Evolutionary conservation across 2,329 filamentous ascomycete species (phyloP).

Genomic region (Clonostachys solani): DNA sequence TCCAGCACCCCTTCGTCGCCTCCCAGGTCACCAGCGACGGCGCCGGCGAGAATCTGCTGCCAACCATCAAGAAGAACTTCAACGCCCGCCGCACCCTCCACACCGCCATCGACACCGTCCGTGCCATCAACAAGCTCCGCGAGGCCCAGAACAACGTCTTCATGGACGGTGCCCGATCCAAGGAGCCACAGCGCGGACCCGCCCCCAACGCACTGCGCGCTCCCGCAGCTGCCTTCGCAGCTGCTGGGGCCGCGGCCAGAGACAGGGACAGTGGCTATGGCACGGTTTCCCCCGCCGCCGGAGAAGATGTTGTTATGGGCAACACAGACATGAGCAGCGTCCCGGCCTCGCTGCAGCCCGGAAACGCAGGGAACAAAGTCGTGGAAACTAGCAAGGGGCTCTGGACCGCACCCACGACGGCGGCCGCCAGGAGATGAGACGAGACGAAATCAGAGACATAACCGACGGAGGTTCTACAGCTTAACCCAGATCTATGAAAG

Average conservation of each 20-base stretch:
- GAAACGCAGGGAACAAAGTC: constrained; percentile 49
- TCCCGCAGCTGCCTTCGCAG: background rate
- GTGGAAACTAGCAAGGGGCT: constrained; percentile 62
- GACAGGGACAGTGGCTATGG: constrained; percentile 47
- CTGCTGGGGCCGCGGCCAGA: constrained; percentile 18
- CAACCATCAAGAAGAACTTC: constrained; percentile 71
- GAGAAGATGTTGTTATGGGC: constrained; percentile 43
- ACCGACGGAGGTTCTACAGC: too few species aligned
- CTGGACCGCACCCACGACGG: constrained; percentile 37
- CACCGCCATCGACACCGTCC: constrained; percentile 66
- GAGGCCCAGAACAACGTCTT: constrained; percentile 56
- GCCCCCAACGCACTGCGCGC: constrained; percentile 12
- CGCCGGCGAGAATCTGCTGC: constrained; percentile 57
- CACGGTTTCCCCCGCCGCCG: constrained; percentile 22
- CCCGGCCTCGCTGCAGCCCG: constrained; percentile 49
- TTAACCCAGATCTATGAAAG: too few species aligned
- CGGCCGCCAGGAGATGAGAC: too few species aligned
- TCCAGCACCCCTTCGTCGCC: constrained; percentile 62
- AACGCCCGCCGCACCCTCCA: constrained; percentile 65
- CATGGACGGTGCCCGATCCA: constrained; percentile 56
- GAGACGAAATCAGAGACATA: too few species aligned
- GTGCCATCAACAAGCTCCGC: constrained; percentile 67
- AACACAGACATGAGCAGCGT: constrained; percentile 30
- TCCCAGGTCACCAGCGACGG: constrained; percentile 42
- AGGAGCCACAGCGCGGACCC: constrained; percentile 36